A percentile compares a stretch with the other conserved stretches of the same genome.
These are phyloP conservation scores for Leccinellum luteum DNA, from an alignment of 768 basidiomycete species.

Conservation along the genomic window DNA sequence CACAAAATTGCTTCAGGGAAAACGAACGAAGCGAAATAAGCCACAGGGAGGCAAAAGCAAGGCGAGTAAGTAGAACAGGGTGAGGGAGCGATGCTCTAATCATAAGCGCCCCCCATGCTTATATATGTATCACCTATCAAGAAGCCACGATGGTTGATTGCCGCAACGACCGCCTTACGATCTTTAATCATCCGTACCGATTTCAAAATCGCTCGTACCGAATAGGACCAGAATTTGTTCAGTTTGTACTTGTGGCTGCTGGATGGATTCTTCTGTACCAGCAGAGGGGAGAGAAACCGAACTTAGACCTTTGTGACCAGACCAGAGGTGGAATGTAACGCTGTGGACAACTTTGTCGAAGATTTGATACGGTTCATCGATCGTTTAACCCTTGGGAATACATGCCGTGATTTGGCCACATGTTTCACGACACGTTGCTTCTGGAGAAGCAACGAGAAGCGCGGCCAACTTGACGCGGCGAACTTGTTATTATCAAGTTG, in stretches of 20 bases:
- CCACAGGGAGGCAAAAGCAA: not conserved
- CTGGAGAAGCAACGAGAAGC: not conserved
- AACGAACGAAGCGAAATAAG: not conserved
- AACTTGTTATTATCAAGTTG: not conserved
- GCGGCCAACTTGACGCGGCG: not conserved
- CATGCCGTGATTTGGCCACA: not conserved
- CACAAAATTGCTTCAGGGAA: not conserved
- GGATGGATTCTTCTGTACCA: not conserved
- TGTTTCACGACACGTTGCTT: not conserved
- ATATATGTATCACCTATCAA: not conserved
- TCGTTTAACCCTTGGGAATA: not conserved
- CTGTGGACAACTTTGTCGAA: not conserved
- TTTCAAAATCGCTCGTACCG: not conserved
- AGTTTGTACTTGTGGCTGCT: not conserved
- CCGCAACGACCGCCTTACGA: not conserved
- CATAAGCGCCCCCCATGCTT: not conserved
- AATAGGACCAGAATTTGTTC: not conserved
- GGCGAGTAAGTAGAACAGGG: not conserved
- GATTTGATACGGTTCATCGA: not conserved
- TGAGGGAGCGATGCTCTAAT: not conserved
- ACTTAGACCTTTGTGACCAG: not conserved
- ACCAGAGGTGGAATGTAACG: not conserved
- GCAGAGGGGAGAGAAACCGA: not conserved
- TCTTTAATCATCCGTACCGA: not conserved
- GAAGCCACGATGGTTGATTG: not conserved